Evolutionary conservation across 75 land plant species (phyloP).

Genomic region (Adiantum capillusveneris): DNA sequence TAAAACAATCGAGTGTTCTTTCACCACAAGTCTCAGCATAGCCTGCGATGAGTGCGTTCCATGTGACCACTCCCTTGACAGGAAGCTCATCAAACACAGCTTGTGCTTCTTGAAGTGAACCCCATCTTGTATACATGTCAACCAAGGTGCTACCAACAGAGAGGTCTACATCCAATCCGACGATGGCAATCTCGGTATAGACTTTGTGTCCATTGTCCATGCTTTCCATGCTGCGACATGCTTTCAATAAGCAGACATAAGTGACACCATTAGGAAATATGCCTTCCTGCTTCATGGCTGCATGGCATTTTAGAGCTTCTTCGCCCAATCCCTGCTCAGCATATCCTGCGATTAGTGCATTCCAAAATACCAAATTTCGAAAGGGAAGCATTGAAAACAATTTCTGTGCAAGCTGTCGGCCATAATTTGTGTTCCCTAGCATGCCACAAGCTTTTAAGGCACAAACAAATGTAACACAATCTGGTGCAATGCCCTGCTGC

Average conservation of each 20-base stretch:
- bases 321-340: slow-evolving; percentile 3
- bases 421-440: slow-evolving; percentile 2
- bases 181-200: slow-evolving; percentile 18
- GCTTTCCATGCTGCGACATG: slow-evolving; percentile 3
- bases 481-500: slow-evolving; percentile 6
- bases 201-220: slow-evolving; percentile 29
- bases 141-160: slow-evolving; percentile 7
- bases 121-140: slow-evolving; percentile 26
- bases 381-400: too few relatives aligned
- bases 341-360: slow-evolving; percentile 8
- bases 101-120: not conserved
- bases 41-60: slow-evolving; percentile 32
- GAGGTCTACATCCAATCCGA: slow-evolving; percentile 8
- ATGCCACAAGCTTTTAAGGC: slow-evolving; percentile 20
- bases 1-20: slow-evolving; percentile 24
- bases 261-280: slow-evolving; percentile 1
- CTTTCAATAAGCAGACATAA: slow-evolving; percentile 7
- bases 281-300: slow-evolving; percentile 7
- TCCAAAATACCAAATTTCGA: slow-evolving; percentile 3
- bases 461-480: slow-evolving; percentile 14
- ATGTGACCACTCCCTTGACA: slow-evolving; percentile 6
- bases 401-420: too few relatives aligned
- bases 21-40: slow-evolving; percentile 14
- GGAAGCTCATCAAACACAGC: slow-evolving; percentile 38
- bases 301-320: not conserved